phyloP scores from a whole-genome alignment of 23 red algal genomes.

The Gracilariopsis chorda region DNA sequence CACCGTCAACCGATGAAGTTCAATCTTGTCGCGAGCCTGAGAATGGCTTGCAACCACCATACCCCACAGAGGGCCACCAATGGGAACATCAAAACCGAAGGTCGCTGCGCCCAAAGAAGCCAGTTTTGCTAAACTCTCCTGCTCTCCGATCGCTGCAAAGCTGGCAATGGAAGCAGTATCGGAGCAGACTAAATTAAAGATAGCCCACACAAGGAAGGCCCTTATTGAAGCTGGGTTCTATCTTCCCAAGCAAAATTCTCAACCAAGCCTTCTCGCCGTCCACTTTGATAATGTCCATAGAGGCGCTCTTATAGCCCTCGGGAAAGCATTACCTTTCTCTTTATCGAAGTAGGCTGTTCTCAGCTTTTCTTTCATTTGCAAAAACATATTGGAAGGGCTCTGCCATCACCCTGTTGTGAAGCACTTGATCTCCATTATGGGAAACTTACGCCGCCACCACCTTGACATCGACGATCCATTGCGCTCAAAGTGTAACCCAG shows the following conservation, averaged over 20 bases:
- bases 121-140: too few relatives aligned
- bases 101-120: too few relatives aligned
- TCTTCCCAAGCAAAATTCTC: neutral
- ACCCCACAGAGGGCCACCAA: too few relatives aligned
- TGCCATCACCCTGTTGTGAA: neutral
- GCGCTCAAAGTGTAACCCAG: neutral
- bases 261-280: neutral
- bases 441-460: neutral
- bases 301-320: neutral
- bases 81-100: too few relatives aligned
- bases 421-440: neutral
- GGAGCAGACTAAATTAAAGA: too few relatives aligned
- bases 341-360: neutral
- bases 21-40: too few relatives aligned
- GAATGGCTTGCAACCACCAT: too few relatives aligned
- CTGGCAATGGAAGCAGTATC: too few relatives aligned
- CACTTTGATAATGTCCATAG: slow-evolving; percentile 14
- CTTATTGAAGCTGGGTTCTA: neutral
- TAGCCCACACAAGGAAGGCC: too few relatives aligned
- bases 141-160: too few relatives aligned
- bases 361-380: neutral
- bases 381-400: neutral
- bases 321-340: neutral
- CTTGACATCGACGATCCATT: neutral
- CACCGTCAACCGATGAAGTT: too few relatives aligned